phyloP scores from a whole-genome alignment of 2,329 filamentous ascomycete species.

The Nemania diffusa region DNA sequence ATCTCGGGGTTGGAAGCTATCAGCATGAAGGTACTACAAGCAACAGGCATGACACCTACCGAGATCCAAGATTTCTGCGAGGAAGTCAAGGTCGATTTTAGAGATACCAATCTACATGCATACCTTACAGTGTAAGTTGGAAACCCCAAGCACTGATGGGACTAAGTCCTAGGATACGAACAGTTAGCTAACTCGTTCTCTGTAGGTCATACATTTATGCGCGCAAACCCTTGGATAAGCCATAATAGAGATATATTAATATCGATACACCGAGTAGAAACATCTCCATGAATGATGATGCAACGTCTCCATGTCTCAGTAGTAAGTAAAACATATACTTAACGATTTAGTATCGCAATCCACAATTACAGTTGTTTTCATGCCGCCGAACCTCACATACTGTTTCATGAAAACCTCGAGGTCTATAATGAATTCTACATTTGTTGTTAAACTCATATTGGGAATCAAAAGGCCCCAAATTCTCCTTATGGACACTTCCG shows the following conservation, averaged over 20 bases:
- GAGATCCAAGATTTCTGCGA: slow-evolving; percentile 46
- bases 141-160: not conserved
- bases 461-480: not conserved
- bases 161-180: not conserved
- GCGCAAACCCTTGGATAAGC: slow-evolving; percentile 34
- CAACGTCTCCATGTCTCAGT: not conserved
- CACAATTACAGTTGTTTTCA: not conserved
- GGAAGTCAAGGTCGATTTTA: slow-evolving; percentile 48
- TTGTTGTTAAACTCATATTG: not conserved
- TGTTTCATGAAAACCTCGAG: not conserved
- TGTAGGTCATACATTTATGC: slow-evolving; percentile 43
- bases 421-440: not conserved
- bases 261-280: not conserved
- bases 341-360: not conserved
- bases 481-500: not conserved
- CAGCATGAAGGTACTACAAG: slow-evolving; percentile 49
- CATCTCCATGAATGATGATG: not conserved
- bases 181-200: slow-evolving; percentile 9
- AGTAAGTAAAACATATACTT: not conserved
- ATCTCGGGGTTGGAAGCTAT: slow-evolving; percentile 48
- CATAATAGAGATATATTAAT: slow-evolving; percentile 2
- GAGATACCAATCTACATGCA: slow-evolving; percentile 48
- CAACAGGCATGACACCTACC: slow-evolving; percentile 45
- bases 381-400: not conserved
- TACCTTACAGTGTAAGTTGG: slow-evolving; percentile 49